Base-by-base conservation (phyloP, 164 flowering plant species). In the Annona squamosa region DNA sequence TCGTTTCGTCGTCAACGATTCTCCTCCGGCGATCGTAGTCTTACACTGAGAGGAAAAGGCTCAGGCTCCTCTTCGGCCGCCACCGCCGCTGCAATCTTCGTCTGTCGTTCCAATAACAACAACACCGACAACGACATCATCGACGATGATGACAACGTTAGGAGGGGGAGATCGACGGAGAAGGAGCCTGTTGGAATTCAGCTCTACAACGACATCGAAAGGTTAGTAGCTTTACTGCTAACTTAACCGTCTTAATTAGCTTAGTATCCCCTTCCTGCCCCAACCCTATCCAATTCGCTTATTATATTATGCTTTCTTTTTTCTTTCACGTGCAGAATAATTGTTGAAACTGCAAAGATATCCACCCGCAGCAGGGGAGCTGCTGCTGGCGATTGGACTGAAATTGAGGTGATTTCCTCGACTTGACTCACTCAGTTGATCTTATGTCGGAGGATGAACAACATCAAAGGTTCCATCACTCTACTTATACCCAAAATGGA, bases 331-430 rank as follows among this genome's bases (percentile, higher is more conserved):
- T 79, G 74, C 86, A 92, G 94, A 82, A 73, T 92, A 73, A 83
- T 92, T 48, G 90, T 93, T 1, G 98, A 90, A 71, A 85, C 88
- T 62, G 91, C 82, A 46, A 86, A 72, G 80, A 88, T 82, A 78
- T 85, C 92, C 18, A 7, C 59, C 59, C 9, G 87, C 77, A 84
- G 48, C 79, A 84, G 79, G 63, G 87, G 87, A 92, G 82, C 83
- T 73, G 72, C 77, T 77, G 83, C 90, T 37, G 77, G 79, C 41
- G 89, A 90, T 78, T 92, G 98, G 98, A 79, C 45, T 65, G 87
- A 92, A 82, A 77, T 88, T 56, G 96, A 92, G 97, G 97, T 91
- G 26, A 42, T 59, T 42, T 74, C 3, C 18, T 52, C 42, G 9
- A 7, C 59, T 41, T 5, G 1, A 4, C 18, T 48, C 2, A 3